A percentile compares a stretch with the other conserved stretches of the same genome.
These are phyloP conservation scores for Prinsepia uniflora DNA, from an alignment of 306 rosid species.

Conservation along the genomic window DNA sequence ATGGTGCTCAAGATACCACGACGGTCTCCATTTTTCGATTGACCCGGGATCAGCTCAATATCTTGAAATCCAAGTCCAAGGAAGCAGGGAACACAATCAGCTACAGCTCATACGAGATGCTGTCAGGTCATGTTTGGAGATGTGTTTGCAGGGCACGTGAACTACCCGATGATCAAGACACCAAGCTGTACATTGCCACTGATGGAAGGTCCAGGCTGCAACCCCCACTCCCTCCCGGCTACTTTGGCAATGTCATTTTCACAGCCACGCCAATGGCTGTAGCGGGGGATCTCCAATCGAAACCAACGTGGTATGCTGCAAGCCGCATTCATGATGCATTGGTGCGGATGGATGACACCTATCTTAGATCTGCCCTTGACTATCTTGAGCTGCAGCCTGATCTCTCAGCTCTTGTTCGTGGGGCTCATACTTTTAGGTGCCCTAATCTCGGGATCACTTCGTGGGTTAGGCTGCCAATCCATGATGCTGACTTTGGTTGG, in stretches of 20 bases:
- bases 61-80: constrained; percentile 59
- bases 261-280: constrained; percentile 66
- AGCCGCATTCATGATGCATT: constrained; percentile 64
- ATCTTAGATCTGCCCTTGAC: constrained; percentile 78
- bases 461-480: constrained; percentile 83
- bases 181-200: constrained; percentile 74
- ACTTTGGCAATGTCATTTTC: constrained; percentile 85
- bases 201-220: constrained; percentile 79
- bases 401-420: constrained; percentile 72
- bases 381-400: constrained; percentile 83
- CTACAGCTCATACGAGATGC: constrained; percentile 82
- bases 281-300: constrained; percentile 64
- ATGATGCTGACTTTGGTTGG: constrained; percentile 97
- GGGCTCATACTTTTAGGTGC: constrained; percentile 76
- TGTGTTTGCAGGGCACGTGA: constrained; percentile 60
- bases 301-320: constrained; percentile 82
- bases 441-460: constrained; percentile 96
- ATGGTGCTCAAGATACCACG: constrained; percentile 22
- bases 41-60: constrained; percentile 53
- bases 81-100: constrained; percentile 54
- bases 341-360: constrained; percentile 58
- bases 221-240: constrained; percentile 78
- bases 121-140: constrained; percentile 84
- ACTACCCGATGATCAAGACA: constrained; percentile 65
- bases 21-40: constrained; percentile 61